These are phyloP conservation scores for Litsea cubeba DNA, from an alignment of 164 flowering plant species.

Conservation along the genomic window DNA sequence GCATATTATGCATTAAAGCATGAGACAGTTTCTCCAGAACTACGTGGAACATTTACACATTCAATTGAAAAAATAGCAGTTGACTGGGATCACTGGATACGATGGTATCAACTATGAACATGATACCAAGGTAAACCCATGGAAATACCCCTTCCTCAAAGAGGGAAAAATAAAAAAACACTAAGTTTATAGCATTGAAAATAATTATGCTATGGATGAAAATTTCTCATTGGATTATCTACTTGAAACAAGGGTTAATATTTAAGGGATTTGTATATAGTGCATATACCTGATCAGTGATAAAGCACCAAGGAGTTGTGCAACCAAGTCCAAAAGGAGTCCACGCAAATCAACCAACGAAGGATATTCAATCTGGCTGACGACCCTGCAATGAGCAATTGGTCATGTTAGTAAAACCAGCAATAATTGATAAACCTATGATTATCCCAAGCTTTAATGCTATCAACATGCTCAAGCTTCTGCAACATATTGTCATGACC, in stretches of 20 bases:
- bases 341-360: constrained; percentile 93
- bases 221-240: too few species aligned
- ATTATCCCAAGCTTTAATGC: not conserved
- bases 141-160: too few species aligned
- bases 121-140: too few species aligned
- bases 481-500: not conserved
- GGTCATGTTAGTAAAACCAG: not conserved
- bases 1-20: not conserved
- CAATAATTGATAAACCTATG: not conserved
- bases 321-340: constrained; percentile 88
- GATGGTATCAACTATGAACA: too few species aligned
- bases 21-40: not conserved
- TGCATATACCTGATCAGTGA: constrained; percentile 80
- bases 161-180: too few species aligned
- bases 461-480: too few species aligned
- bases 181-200: too few species aligned
- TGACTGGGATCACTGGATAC: too few species aligned
- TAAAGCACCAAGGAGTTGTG: constrained; percentile 94
- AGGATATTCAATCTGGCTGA: constrained; percentile 95
- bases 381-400: constrained; percentile 59
- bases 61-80: not conserved
- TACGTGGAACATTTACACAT: not conserved
- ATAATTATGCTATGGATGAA: not conserved
- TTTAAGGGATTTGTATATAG: too few species aligned
- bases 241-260: too few species aligned